These are phyloP conservation scores for Hypholoma fasciculare DNA, from an alignment of 768 basidiomycete species.

Conservation along the genomic window DNA sequence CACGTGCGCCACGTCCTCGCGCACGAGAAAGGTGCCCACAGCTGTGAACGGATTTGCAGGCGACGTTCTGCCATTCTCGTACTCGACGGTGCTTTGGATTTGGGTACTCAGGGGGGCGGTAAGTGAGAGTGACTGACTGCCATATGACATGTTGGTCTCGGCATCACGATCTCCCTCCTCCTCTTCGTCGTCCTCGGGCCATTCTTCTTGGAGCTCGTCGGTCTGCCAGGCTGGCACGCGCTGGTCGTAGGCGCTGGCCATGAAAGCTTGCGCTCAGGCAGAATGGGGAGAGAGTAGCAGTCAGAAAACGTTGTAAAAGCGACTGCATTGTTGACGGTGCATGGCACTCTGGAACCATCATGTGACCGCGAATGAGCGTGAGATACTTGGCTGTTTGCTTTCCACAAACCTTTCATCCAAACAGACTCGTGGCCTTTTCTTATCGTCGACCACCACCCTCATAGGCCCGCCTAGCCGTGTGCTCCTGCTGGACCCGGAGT, in stretches of 20 bases:
- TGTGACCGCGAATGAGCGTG: conserved; percentile 17
- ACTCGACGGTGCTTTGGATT: conserved; percentile 47
- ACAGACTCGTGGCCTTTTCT: background rate
- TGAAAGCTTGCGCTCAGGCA: conserved; percentile 20
- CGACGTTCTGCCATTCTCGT: conserved; percentile 26
- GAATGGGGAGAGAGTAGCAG: background rate
- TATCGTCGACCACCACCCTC: background rate
- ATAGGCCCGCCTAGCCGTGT: background rate
- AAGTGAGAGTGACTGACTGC: conserved; percentile 60
- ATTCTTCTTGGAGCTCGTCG: conserved; percentile 89
- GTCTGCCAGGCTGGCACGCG: conserved; percentile 76
- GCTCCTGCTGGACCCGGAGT: background rate
- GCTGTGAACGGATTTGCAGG: conserved; percentile 27
- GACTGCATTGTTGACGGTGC: conserved; percentile 15
- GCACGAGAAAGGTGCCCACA: conserved; percentile 75
- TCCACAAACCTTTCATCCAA: conserved; percentile 3
- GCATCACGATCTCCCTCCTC: conserved; percentile 35
- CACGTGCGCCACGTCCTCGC: conserved; percentile 59
- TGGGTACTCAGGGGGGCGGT: conserved; percentile 55
- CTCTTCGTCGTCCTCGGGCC: conserved; percentile 78
- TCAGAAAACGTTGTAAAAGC: background rate
- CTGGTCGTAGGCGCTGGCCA: conserved; percentile 24
- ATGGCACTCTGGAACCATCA: conserved; percentile 7
- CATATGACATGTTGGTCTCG: conserved; percentile 40
- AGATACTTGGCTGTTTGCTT: conserved; percentile 7